These are phyloP conservation scores for Jackrogersella multiformis DNA, from an alignment of 495 filamentous ascomycete genomes.

Conservation along the genomic window DNA sequence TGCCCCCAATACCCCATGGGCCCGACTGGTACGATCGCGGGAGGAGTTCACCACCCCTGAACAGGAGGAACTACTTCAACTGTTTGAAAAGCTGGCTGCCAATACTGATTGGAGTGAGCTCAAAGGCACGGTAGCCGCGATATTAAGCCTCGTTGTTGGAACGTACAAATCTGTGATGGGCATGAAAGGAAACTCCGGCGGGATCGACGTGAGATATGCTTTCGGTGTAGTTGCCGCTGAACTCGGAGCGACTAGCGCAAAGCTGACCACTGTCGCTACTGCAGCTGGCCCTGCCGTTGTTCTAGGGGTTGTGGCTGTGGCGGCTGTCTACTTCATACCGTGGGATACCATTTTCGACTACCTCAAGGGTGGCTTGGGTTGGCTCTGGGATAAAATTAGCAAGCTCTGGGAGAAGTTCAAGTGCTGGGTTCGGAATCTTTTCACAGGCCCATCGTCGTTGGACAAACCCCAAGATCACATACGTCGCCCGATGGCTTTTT, in stretches of 20 bases:
- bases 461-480: neutral
- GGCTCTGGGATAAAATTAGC: constrained; percentile 4
- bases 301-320: neutral
- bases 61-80: neutral
- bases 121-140: neutral
- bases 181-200: neutral
- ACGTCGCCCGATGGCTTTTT: neutral
- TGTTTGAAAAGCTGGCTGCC: neutral
- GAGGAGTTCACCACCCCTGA: neutral
- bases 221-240: neutral
- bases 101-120: neutral
- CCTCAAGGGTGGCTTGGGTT: neutral
- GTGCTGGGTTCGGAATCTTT: neutral
- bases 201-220: constrained; percentile 2
- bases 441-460: neutral
- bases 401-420: constrained; percentile 9
- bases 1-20: constrained; percentile 1
- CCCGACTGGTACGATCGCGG: neutral
- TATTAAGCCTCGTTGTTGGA: constrained; percentile 3
- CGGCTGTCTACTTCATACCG: constrained; percentile 4
- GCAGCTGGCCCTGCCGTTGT: constrained; percentile 1
- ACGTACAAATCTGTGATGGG: constrained; percentile 5
- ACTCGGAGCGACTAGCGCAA: neutral
- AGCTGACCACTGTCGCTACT: neutral
- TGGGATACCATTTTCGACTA: constrained; percentile 1